Conservation (phyloP, 2,329 filamentous ascomycete species). For the Hortaea sp. region DNA sequence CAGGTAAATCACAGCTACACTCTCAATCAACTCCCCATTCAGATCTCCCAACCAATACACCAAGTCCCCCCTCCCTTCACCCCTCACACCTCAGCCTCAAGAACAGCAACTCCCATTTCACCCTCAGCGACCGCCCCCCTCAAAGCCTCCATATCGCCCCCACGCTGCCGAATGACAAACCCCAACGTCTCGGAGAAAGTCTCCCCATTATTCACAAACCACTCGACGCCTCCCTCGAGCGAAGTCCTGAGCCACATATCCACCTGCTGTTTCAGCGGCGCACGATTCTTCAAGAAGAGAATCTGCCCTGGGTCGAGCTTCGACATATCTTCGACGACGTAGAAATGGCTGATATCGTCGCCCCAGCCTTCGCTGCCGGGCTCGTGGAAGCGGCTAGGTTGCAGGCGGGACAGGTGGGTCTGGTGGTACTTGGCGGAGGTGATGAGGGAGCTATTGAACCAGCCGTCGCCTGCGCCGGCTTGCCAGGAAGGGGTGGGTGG, state of each 20-base stretch:
- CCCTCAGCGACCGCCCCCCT: constrained; percentile 56
- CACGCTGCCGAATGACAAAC: constrained; percentile 46
- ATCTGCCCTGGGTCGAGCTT: constrained; percentile 53
- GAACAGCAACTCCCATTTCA: constrained; percentile 54
- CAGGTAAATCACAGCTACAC: too few species aligned
- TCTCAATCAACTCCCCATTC: too few species aligned
- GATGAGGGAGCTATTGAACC: constrained; percentile 28
- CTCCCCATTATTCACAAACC: constrained; percentile 56
- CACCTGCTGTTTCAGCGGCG: constrained; percentile 47
- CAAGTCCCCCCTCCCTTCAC: too few species aligned
- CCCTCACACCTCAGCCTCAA: background rate
- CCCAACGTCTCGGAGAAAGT: constrained; percentile 51
- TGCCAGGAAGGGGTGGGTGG: constrained; percentile 15
- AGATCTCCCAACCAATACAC: too few species aligned
- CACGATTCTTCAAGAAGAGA: constrained; percentile 47
- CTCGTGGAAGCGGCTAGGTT: constrained; percentile 40
- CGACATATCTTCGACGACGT: constrained; percentile 54
- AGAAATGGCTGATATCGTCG: constrained; percentile 54
- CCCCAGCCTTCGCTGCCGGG: constrained; percentile 53
- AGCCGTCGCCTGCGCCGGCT: constrained; percentile 20
- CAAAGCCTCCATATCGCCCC: constrained; percentile 47
- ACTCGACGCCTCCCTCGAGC: constrained; percentile 35
- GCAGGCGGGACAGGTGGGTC: constrained; percentile 30
- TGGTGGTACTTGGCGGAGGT: constrained; percentile 29
- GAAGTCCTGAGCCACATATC: constrained; percentile 39